These are phyloP conservation scores for Reticulascus tulasneorum DNA, from an alignment of 2,329 filamentous ascomycete genomes.

Conservation along the genomic window DNA sequence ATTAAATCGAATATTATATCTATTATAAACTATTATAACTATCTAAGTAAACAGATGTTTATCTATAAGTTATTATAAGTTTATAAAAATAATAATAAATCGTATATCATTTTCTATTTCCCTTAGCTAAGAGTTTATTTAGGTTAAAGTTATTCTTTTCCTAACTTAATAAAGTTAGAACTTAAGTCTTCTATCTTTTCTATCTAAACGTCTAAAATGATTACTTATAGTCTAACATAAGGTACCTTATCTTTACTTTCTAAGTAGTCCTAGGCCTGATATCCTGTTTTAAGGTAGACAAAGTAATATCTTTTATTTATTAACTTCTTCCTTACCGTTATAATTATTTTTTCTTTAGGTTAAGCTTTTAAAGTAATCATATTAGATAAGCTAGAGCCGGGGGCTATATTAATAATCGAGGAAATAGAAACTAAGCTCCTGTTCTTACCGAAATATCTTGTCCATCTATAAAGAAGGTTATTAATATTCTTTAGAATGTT, in stretches of 20 bases:
- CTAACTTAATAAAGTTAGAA: not conserved
- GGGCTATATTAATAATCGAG: not conserved
- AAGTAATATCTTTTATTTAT: too few species aligned
- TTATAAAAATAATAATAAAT: not conserved
- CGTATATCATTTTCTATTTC: not conserved
- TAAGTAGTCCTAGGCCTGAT: not conserved
- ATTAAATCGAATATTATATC: too few species aligned
- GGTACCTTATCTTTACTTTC: not conserved
- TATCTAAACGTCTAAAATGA: not conserved
- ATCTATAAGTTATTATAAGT: not conserved
- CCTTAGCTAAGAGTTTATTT: too few species aligned
- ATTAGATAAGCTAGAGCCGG: too few species aligned
- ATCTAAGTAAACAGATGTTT: too few species aligned
- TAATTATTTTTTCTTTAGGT: too few species aligned
- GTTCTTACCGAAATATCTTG: not conserved
- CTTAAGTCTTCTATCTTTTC: not conserved
- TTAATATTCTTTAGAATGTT: too few species aligned
- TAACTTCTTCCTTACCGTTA: too few species aligned
- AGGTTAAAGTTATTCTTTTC: too few species aligned
- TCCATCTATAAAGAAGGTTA: not conserved
- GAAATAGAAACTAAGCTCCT: not conserved
- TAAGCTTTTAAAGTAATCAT: too few species aligned
- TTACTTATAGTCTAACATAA: not conserved
- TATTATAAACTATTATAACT: too few species aligned
- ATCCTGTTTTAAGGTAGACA: too few species aligned